Conservation (phyloP, 1,284 basidiomycete genomes). For the Exsudoporus floridanus region DNA sequence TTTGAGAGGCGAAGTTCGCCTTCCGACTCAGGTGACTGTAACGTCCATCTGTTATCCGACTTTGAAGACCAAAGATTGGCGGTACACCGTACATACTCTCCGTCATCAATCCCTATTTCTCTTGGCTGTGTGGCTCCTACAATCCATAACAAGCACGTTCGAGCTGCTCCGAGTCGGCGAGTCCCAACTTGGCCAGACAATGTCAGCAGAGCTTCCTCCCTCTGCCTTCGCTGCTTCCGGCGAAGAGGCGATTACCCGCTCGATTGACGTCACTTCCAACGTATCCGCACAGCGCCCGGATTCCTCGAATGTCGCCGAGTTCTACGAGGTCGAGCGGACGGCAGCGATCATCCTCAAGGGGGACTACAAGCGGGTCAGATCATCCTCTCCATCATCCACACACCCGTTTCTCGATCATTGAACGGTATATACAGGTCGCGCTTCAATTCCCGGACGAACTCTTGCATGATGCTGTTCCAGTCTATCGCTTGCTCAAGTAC, state of each 20-base stretch:
- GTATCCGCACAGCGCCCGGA: conserved; percentile 39
- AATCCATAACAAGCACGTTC: too few species aligned
- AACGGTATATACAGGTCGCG: conserved; percentile 60
- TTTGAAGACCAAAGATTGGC: too few species aligned
- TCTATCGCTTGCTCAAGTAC: conserved; percentile 73
- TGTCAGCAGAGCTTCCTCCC: conserved; percentile 16
- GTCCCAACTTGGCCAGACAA: neutral
- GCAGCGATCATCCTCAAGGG: conserved; percentile 50
- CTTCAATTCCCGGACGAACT: conserved; percentile 97
- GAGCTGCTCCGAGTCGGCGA: too few species aligned
- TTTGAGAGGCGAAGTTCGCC: too few species aligned
- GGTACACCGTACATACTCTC: too few species aligned
- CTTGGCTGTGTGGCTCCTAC: too few species aligned
- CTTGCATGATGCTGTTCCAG: conserved; percentile 81
- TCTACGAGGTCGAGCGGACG: conserved; percentile 65
- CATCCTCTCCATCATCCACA: neutral
- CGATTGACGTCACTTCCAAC: conserved; percentile 46
- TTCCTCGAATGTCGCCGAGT: conserved; percentile 45
- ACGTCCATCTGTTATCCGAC: too few species aligned
- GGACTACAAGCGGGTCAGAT: conserved; percentile 58
- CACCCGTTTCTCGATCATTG: neutral
- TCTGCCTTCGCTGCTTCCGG: conserved; percentile 55
- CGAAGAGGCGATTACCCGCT: conserved; percentile 57
- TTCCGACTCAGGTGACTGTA: too few species aligned
- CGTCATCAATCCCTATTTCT: too few species aligned